Base-by-base conservation (phyloP, 345 rosid genomes). In the Lepidium didymum region DNA sequence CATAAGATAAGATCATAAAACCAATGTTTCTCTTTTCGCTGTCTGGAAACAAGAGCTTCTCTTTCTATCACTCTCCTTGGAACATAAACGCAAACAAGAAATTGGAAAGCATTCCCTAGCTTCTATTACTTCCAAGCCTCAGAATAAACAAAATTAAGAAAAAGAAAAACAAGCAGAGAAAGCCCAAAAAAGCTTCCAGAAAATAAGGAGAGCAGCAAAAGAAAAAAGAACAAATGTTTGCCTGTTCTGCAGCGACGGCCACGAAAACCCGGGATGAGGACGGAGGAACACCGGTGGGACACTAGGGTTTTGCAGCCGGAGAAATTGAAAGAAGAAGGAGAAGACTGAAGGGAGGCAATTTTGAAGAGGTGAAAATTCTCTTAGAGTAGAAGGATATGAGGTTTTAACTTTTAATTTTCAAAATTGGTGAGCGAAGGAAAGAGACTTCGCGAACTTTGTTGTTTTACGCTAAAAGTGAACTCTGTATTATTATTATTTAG, bases 161-260 rank as follows among this genome's bases (percentile, higher is more conserved):
- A 15, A 15, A 14, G 2, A 25, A 36, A 19, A 62, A 52, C 56
- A 49, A 51, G 36, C 36, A 10, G 25, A 51, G 44, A 42, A 23
- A 62, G 9, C 4, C n/a, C 8, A 53, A 44, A 53, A 44, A 14
- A 13, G 8, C 45, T 66, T 31, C 7, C 2, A 11, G 38, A 51
- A 51, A 38, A 11, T 33, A 34, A 6, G 8, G 56, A 52, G 62
- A 34, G 47, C 44, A 25, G 56, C 42, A 27, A 43, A 34, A 8
- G n/a, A 4, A 15, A 36, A 37, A 23, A 21, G 31, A 34, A 12
- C 10, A 45, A 31, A 12, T 6, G 51, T 27, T 72, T 72, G 44
- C 76, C 60, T 56, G 51, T 55, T 45, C 43, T 34, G 64, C 41
- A 45, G 59, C 49, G 57, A 53, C 62, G 56, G 62, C 11, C 56